Evolutionary conservation across 78 protist species (phyloP).

Genomic region (Salpingoeca rosetta): DNA sequence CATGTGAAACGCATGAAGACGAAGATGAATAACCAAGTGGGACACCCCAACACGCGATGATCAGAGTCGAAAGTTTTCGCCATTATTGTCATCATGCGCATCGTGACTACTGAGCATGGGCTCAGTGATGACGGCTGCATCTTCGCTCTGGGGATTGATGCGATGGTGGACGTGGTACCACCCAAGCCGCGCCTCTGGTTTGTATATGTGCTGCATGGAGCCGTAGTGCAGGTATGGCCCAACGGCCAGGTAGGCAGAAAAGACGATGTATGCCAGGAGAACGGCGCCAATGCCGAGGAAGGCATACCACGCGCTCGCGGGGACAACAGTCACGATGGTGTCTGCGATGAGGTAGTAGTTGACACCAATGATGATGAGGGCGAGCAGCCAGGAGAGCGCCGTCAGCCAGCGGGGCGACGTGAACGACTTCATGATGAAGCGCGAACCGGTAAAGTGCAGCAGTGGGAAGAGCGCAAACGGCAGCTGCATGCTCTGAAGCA

Average conservation of each 20-base stretch:
- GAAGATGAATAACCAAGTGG: neutral
- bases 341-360: constrained; percentile 15
- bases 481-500: constrained; percentile 61
- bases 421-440: constrained; percentile 30
- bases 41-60: too few relatives aligned
- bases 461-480: constrained; percentile 68
- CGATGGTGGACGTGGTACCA: too few relatives aligned
- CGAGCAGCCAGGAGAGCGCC: neutral
- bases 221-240: neutral
- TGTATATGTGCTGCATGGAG: neutral
- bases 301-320: too few relatives aligned
- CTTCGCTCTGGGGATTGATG: too few relatives aligned
- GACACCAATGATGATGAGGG: constrained; percentile 4
- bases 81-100: neutral
- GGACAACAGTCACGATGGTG: too few relatives aligned
- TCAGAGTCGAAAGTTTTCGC: too few relatives aligned
- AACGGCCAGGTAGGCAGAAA: constrained; percentile 9
- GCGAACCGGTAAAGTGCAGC: constrained; percentile 25
- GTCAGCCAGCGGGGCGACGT: neutral
- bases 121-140: too few relatives aligned
- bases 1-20: neutral
- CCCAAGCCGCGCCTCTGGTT: neutral
- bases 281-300: neutral
- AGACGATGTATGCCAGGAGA: neutral
- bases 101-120: neutral